A percentile compares a stretch with the other conserved stretches of the same genome.
Conservation (phyloP, 2,329 filamentous ascomycete species). For the Xylaria sp. region DNA sequence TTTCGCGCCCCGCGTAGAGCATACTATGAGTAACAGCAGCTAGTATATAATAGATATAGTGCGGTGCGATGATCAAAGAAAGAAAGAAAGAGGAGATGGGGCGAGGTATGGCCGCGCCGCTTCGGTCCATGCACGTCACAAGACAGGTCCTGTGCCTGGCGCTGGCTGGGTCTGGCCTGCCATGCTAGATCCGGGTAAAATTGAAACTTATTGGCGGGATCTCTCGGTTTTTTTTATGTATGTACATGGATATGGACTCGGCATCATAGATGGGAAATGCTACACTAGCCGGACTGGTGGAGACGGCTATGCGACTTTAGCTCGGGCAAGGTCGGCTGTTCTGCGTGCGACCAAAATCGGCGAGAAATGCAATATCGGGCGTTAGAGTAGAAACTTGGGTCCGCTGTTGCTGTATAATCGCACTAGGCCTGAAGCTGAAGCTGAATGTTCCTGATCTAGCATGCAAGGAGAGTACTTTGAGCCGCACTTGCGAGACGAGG, state of each 20-base stretch:
- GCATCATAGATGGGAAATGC: not conserved
- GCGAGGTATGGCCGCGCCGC: not conserved
- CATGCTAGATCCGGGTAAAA: constrained; percentile 29
- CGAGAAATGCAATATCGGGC: constrained; percentile 33
- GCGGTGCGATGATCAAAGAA: not conserved
- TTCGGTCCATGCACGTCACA: constrained; percentile 17
- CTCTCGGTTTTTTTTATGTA: constrained; percentile 5
- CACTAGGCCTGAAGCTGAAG: not conserved
- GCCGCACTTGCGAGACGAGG: not conserved
- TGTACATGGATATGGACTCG: not conserved
- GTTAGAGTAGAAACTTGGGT: not conserved
- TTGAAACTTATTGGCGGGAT: constrained; percentile 22
- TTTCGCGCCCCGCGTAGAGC: not conserved
- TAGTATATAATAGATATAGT: not conserved
- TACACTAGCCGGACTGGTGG: constrained; percentile 1
- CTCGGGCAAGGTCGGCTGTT: not conserved
- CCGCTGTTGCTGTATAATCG: not conserved
- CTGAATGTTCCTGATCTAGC: constrained; percentile 1
- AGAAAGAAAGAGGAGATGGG: not conserved
- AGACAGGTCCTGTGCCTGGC: constrained; percentile 3
- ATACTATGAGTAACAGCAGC: not conserved
- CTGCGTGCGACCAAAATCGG: constrained; percentile 33
- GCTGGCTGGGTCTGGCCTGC: not conserved
- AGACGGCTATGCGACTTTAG: not conserved
- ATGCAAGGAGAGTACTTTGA: not conserved